Base-by-base conservation (phyloP, 2,329 filamentous ascomycete species). In the Gremmenia infestans region DNA sequence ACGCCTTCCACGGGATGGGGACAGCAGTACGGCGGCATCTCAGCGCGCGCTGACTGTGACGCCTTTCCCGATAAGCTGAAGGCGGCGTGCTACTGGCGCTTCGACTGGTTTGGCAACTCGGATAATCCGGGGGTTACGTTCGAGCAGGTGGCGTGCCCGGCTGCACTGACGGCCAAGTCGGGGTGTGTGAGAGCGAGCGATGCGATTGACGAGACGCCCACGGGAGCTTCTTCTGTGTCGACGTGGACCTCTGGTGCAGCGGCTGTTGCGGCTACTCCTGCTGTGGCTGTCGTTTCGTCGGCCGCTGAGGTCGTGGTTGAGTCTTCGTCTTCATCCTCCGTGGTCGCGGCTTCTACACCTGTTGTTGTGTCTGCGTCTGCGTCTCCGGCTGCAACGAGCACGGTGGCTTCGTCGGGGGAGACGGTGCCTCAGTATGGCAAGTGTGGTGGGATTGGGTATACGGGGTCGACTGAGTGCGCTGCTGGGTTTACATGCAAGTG, bases 41-140 rank as follows among this genome's bases (percentile, higher is more conserved):
- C 70, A 28, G 70, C 69, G 50, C 70, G 74, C 43, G 68, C 70
- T 28, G 68, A 74, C 39, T 81, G 78, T 67, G 70, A 72, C 56
- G 62, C 63, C 23, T 74, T 81, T 67, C 78, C 78, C 5, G 61
- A 63, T 2, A 62, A 63, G 4, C 67, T 81, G 2, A 70, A 75
- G 62, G 63, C 65, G 6, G 79, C 78, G 11, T 81, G 78, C 63
- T 70, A 75, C 61, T 82, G 77, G 73, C 76, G 78, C 52, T 81
- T 78, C 59, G 76, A 78, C 63, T 81, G 77, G 77, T 80, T 81
- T 65, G 63, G 73, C 48, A 72, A 72, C 57, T 73, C 76, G 25
- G 74, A 79, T 58, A 80, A 80, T 63, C 77, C 77, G 4, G 63
- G 53, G 5, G 70, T 80, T 37, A 70, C 65, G 28, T 81, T 75